Evolutionary conservation across 352 stramenopile genomes (phyloP).

Genomic region (Globisporangium ultimum): DNA sequence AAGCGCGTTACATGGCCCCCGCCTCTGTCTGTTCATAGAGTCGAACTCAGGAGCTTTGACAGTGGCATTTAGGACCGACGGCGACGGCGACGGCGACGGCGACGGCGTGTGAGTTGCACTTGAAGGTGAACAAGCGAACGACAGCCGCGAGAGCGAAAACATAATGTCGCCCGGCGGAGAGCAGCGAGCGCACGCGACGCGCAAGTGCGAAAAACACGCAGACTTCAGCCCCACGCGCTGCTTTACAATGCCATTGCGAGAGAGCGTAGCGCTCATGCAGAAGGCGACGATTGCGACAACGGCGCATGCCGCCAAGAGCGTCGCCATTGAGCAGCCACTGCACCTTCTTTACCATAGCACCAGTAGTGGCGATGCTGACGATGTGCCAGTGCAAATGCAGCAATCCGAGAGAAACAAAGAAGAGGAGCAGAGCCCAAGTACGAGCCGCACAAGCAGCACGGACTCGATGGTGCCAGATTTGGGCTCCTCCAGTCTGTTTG

Average conservation of each 20-base stretch:
- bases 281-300: neutral
- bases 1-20: neutral
- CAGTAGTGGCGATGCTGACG: too few relatives aligned
- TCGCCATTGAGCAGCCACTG: too few relatives aligned
- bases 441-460: slow-evolving; percentile 11
- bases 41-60: neutral
- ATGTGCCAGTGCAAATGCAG: too few relatives aligned
- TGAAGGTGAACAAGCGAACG: neutral
- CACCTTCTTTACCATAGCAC: too few relatives aligned
- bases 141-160: neutral
- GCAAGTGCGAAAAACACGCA: neutral
- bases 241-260: neutral
- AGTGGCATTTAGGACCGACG: neutral
- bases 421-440: slow-evolving; percentile 2
- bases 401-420: too few relatives aligned
- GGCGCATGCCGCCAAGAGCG: neutral
- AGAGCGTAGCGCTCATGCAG: neutral
- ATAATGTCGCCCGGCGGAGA: neutral
- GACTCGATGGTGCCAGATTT: slow-evolving; percentile 3
- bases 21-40: too few relatives aligned
- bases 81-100: too few relatives aligned
- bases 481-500: neutral
- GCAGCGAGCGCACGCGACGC: neutral
- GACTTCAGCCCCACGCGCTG: neutral
- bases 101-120: neutral